These are phyloP conservation scores for Biscutella laevigata DNA, from an alignment of 441 rosid genomes.

Conservation along the genomic window DNA sequence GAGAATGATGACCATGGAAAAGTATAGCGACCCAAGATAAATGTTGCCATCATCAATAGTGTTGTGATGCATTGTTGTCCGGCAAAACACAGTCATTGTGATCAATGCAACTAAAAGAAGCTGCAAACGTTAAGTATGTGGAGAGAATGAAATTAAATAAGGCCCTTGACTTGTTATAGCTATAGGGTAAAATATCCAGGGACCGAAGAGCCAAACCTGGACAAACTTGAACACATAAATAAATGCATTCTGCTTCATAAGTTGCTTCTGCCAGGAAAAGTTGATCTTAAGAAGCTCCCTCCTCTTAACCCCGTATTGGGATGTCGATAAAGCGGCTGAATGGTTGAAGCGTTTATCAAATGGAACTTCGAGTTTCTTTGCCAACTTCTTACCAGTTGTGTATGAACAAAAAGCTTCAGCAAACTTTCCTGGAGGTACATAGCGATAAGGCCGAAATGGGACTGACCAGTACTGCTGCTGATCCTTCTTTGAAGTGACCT, in stretches of 20 bases:
- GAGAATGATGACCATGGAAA: constrained; percentile 94
- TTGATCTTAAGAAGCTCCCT: constrained; percentile 64
- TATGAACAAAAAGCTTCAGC: constrained; percentile 64
- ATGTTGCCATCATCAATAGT: constrained; percentile 80
- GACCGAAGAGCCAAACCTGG: constrained; percentile 45
- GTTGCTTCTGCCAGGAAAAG: constrained; percentile 76
- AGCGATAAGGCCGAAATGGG: constrained; percentile 60
- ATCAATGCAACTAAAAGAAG: constrained; percentile 81
- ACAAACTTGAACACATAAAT: constrained; percentile 84
- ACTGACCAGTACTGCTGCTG: constrained; percentile 94
- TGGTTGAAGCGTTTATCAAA: constrained; percentile 76
- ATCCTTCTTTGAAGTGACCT: constrained; percentile 86
- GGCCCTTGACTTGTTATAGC: no score
- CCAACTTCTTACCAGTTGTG: constrained; percentile 53
- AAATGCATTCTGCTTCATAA: constrained; percentile 88
- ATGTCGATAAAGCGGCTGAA: constrained; percentile 86
- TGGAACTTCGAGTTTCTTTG: constrained; percentile 51
- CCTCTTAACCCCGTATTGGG: constrained; percentile 53
- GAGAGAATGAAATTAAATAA: neutral
- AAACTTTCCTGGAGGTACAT: constrained; percentile 75
- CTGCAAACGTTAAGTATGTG: constrained; percentile 35
- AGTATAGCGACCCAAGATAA: constrained; percentile 77
- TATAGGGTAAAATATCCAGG: neutral
- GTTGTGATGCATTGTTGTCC: constrained; percentile 67
- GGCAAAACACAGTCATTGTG: constrained; percentile 95